A percentile compares a stretch with the other conserved stretches of the same genome.
These are phyloP conservation scores for Phytophthora vignae DNA, from an alignment of 352 stramenopile species.

Conservation along the genomic window DNA sequence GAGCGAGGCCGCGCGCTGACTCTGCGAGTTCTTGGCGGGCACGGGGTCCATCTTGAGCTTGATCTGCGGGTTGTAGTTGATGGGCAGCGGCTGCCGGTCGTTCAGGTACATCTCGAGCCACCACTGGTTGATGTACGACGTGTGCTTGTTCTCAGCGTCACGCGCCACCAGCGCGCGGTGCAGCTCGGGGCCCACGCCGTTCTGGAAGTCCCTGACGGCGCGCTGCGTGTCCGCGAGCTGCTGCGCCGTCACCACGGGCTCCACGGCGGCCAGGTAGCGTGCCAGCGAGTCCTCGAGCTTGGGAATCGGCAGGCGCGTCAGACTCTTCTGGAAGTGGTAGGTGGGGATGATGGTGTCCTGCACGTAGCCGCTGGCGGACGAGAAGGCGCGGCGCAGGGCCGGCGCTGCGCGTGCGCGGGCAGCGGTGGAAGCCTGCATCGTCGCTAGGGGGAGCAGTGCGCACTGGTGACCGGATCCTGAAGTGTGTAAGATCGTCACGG, in stretches of 20 bases:
- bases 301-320: conserved; percentile 86
- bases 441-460: neutral
- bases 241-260: conserved; percentile 69
- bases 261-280: conserved; percentile 79
- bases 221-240: conserved; percentile 66
- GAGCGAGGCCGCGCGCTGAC: conserved; percentile 84
- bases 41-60: conserved; percentile 88
- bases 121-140: conserved; percentile 94
- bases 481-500: conserved; percentile 14
- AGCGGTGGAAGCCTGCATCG: conserved; percentile 10
- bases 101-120: conserved; percentile 94
- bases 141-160: conserved; percentile 85
- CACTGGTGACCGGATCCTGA: conserved; percentile 9
- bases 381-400: conserved; percentile 36
- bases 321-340: conserved; percentile 89
- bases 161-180: conserved; percentile 79
- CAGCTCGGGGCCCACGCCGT: conserved; percentile 65
- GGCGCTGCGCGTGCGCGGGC: neutral
- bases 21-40: conserved; percentile 86
- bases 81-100: conserved; percentile 84
- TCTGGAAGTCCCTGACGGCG: conserved; percentile 68
- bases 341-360: conserved; percentile 90
- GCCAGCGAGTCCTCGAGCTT: conserved; percentile 87
- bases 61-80: conserved; percentile 94
- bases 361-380: conserved; percentile 58